A percentile compares a stretch with the other conserved stretches of the same genome.
Evolutionary conservation across 768 basidiomycete genomes (phyloP).

Genomic region (Tricholoma sp.): DNA sequence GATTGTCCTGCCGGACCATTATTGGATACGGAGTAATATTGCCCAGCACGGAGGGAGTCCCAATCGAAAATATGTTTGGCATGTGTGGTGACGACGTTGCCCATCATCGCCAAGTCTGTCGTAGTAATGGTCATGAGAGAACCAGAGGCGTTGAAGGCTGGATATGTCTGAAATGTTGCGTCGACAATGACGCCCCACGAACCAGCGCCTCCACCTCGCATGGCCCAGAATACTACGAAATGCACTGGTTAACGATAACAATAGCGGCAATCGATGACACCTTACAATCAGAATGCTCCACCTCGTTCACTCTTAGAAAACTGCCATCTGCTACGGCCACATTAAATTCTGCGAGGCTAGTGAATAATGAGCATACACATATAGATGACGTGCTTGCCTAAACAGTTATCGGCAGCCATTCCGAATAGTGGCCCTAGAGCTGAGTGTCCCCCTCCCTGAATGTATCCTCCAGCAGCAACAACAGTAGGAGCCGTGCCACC

Average conservation of each 20-base stretch:
- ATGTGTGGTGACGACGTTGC: constrained; percentile 23
- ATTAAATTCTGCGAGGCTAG: not conserved
- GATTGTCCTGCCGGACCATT: not conserved
- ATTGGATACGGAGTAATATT: constrained; percentile 20
- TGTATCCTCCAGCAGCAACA: constrained; percentile 25
- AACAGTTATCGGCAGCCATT: constrained; percentile 18
- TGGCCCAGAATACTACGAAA: constrained; percentile 22
- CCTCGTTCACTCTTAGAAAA: not conserved
- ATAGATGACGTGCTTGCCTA: not conserved
- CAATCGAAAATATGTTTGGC: constrained; percentile 31
- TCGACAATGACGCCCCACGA: constrained; percentile 34
- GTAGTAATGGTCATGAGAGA: constrained; percentile 12
- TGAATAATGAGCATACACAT: not conserved
- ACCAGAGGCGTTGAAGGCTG: constrained; percentile 25
- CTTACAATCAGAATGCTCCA: not conserved
- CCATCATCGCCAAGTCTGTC: constrained; percentile 13
- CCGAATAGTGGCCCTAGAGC: constrained; percentile 22
- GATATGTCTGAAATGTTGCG: constrained; percentile 29
- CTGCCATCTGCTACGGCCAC: not conserved
- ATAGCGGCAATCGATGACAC: no score
- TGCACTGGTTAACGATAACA: not conserved
- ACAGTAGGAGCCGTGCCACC: constrained; percentile 25
- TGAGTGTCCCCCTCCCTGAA: constrained; percentile 31
- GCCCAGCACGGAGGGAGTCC: constrained; percentile 24
- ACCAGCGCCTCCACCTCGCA: constrained; percentile 25